These are phyloP conservation scores for Metarhizium brunneum DNA, from an alignment of 2,329 filamentous ascomycete species.

Conservation along the genomic window DNA sequence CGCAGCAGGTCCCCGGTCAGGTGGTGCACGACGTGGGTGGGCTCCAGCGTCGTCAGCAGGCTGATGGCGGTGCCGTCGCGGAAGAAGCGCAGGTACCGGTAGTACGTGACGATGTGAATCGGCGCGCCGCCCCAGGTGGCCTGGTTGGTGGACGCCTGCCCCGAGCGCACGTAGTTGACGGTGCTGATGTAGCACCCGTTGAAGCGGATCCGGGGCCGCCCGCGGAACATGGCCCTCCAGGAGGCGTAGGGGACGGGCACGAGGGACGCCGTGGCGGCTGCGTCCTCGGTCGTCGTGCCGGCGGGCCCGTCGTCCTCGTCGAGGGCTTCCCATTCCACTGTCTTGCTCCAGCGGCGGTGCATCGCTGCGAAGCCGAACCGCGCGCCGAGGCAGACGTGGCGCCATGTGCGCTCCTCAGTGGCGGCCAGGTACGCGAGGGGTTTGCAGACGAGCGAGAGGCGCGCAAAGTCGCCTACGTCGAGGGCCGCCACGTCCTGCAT, in stretches of 20 bases:
- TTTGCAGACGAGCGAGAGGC: constrained; percentile 75
- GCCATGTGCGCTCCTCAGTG: constrained; percentile 83
- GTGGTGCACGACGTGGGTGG: constrained; percentile 77
- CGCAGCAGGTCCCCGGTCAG: constrained; percentile 62
- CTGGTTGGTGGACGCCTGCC: constrained; percentile 60
- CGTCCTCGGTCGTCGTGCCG: constrained; percentile 20
- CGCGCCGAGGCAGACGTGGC: constrained; percentile 56
- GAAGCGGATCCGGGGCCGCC: constrained; percentile 79
- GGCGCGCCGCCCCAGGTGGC: constrained; percentile 65
- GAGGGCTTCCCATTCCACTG: constrained; percentile 43
- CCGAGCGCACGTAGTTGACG: constrained; percentile 85
- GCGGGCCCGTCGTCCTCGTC: not conserved
- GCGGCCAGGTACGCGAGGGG: constrained; percentile 75
- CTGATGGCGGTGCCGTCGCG: constrained; percentile 78
- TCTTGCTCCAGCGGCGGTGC: constrained; percentile 68
- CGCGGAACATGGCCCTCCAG: constrained; percentile 66
- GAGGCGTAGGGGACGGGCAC: constrained; percentile 35
- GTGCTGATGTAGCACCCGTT: constrained; percentile 95
- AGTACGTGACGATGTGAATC: constrained; percentile 95
- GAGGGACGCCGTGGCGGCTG: constrained; percentile 30
- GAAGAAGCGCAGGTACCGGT: constrained; percentile 92
- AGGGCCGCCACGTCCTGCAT: constrained; percentile 59
- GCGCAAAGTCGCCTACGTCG: constrained; percentile 70
- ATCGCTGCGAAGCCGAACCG: constrained; percentile 76
- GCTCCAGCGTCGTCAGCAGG: constrained; percentile 72